Evolutionary conservation across 2,329 filamentous ascomycete genomes (phyloP), one percentile per base, ranked within the genome.

Genomic region (Cladosporium halotolerans): DNA sequence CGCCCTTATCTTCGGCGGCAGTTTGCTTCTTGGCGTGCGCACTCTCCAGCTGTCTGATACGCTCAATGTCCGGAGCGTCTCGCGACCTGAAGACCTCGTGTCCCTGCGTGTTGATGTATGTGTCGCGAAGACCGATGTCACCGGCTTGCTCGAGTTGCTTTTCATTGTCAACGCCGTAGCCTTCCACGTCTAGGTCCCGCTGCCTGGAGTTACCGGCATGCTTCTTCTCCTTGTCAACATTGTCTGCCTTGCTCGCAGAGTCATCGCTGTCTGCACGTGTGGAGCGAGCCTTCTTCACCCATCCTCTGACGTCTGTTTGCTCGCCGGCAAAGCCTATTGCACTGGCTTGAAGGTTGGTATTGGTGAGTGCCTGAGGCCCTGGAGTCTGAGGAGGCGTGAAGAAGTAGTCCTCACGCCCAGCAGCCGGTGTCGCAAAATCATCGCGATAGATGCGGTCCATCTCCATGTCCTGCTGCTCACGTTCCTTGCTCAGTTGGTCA

Each of bases 111-210:
- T 85, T 76, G 16, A 86, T 81, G 19, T 73, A 74, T 57, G 83
- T 83, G 47, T 70, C 67, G 55, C 62, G 59, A 10, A 64, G 57
- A 3, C 61, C 63, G 33, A 56, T 48, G 49, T 66, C 63, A 41
- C 62, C 67, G 9, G 59, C 60, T 28, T 63, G 60, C 28, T 69
- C 68, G 3, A 74, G 56, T n/a, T 70, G 67, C 13, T 69, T 69
- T 83, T 91, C 88, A 52, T 84, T 82, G 66, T 97, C 92, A 3
- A 76, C 64, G 1, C 90, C 90, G 54, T 84, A 81, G 0, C 92
- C 91, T 50, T 84, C 83, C 18, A 96, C 83, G 64, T 96, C 91
- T 52, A 83, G 79, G 54, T 81, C 77, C 65, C 91, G 86, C 32
- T 79, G 46, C 19, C 38, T 45, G 9, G 39, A 31, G 10, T 48